Conservation (phyloP, 306 rosid genomes). For the Abrus pulchellus region DNA sequence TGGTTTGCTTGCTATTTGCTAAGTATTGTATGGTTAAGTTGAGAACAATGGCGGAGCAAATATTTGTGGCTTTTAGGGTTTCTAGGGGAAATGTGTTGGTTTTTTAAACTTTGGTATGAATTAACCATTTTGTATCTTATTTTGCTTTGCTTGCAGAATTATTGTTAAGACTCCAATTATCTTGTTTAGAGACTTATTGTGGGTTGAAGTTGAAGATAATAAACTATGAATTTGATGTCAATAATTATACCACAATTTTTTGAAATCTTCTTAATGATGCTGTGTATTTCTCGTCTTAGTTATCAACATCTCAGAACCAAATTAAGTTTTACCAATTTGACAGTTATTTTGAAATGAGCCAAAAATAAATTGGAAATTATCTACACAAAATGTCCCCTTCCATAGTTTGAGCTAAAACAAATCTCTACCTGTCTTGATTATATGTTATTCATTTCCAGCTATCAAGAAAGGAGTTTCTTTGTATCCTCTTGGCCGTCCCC, state of each 20-base stretch:
- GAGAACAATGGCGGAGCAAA: constrained; percentile 12
- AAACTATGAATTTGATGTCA: background rate
- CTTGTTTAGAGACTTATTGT: constrained; percentile 15
- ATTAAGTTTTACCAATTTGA: background rate
- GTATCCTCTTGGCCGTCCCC: background rate
- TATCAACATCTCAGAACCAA: constrained; percentile 3
- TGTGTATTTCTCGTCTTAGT: constrained; percentile 6
- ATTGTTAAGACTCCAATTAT: background rate
- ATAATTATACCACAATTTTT: background rate
- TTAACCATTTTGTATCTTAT: background rate
- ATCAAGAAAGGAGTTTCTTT: constrained; percentile 2
- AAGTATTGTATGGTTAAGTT: constrained; percentile 21
- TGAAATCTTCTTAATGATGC: background rate
- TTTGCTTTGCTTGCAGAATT: constrained; percentile 26
- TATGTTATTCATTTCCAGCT: constrained; percentile 11
- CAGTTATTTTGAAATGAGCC: constrained; percentile 1
- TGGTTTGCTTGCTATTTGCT: constrained; percentile 26
- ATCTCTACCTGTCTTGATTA: constrained; percentile 12
- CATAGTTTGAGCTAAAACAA: background rate
- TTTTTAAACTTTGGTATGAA: background rate
- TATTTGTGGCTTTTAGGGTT: constrained; percentile 5
- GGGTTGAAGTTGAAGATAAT: constrained; percentile 36
- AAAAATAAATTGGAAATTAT: background rate
- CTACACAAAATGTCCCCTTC: background rate
- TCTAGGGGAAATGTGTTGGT: constrained; percentile 30